Conservation (phyloP, 108 stramenopile species). For the Discostella stelligeroides region DNA sequence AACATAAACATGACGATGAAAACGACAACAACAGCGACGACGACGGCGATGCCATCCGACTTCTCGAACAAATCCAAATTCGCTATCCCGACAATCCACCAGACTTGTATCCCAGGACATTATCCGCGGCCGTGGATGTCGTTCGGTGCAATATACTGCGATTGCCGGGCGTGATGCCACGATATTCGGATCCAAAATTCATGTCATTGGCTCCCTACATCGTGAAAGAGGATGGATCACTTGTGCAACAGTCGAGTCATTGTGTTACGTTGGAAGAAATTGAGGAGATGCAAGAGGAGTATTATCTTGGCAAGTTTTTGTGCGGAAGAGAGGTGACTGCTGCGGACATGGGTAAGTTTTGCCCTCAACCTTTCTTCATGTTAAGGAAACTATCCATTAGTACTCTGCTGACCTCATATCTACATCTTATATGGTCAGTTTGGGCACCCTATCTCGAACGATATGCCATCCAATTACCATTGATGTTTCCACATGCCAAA, state of each 20-base stretch:
- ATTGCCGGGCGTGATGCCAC: constrained; percentile 33
- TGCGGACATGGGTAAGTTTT: constrained; percentile 29
- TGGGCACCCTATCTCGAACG: constrained; percentile 52
- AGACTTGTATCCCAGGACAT: constrained; percentile 25
- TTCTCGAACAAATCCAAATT: constrained; percentile 41
- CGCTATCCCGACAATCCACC: constrained; percentile 24
- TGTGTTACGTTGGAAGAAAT: constrained; percentile 41
- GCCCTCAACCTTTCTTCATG: too few species aligned
- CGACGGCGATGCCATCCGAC: constrained; percentile 31
- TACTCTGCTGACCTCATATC: neutral
- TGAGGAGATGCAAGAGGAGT: constrained; percentile 46
- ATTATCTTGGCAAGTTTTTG: constrained; percentile 28
- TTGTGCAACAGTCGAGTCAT: constrained; percentile 27
- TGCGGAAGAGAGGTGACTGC: constrained; percentile 32
- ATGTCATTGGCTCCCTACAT: constrained; percentile 15
- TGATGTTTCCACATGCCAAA: constrained; percentile 19
- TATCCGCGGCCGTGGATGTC: constrained; percentile 30
- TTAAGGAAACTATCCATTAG: too few species aligned
- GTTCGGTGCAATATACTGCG: constrained; percentile 20
- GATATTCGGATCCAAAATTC: constrained; percentile 20
- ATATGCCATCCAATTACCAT: constrained; percentile 45
- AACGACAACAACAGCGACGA: neutral
- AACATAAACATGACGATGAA: neutral
- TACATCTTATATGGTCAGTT: neutral
- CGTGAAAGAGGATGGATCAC: constrained; percentile 19